phyloP scores from a whole-genome alignment of 2,329 filamentous ascomycete genomes.

The Beauveria sp. region DNA sequence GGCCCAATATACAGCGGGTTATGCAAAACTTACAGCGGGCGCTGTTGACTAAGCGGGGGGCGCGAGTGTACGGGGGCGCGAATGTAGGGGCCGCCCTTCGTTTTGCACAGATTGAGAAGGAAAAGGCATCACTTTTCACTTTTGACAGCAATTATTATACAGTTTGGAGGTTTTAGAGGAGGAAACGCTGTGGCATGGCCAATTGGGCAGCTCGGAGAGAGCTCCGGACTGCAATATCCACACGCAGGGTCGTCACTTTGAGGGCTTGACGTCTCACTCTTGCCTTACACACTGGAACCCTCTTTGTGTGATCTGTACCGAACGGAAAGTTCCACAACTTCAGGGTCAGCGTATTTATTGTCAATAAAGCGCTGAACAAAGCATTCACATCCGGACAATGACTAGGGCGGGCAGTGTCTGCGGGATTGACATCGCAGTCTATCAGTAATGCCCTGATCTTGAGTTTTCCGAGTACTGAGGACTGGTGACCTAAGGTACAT shows the following conservation, averaged over 20 bases:
- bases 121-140: neutral
- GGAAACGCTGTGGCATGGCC: neutral
- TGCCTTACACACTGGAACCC: no score
- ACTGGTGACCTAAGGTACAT: no score
- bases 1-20: neutral
- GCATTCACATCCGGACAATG: no score
- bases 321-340: no score
- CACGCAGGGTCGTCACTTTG: neutral
- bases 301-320: no score
- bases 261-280: no score
- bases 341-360: no score
- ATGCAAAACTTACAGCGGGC: neutral
- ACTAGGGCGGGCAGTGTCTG: no score
- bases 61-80: neutral
- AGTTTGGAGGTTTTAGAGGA: neutral
- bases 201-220: neutral
- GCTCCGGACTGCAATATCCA: neutral
- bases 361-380: no score
- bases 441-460: no score
- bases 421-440: no score
- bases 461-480: no score
- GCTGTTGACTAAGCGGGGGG: neutral
- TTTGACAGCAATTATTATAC: neutral
- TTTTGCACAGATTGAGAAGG: neutral
- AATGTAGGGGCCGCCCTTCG: neutral